These are phyloP conservation scores for Penicillium sp. DNA, from an alignment of 2,329 filamentous ascomycete genomes.

Conservation along the genomic window DNA sequence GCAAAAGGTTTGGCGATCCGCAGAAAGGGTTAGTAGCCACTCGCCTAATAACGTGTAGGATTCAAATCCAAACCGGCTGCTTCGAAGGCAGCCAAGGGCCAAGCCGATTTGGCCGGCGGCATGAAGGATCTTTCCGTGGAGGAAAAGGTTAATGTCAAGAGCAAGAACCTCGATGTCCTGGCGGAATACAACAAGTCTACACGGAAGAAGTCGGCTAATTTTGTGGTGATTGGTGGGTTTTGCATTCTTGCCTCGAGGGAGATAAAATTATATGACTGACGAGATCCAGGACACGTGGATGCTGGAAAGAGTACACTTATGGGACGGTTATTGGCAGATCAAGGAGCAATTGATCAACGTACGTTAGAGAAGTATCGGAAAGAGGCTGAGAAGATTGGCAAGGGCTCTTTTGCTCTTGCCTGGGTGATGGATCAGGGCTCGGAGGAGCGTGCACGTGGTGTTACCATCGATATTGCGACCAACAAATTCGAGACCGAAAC, in stretches of 20 bases:
- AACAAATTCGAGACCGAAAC: constrained; percentile 91
- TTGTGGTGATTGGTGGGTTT: constrained; percentile 83
- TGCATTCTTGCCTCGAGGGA: constrained; percentile 1
- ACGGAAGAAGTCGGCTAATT: constrained; percentile 81
- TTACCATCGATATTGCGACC: constrained; percentile 96
- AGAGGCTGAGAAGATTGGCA: constrained; percentile 90
- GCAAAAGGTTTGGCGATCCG: constrained; percentile 74
- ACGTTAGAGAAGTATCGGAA: constrained; percentile 86
- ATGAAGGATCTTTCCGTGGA: constrained; percentile 57
- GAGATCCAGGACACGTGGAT: constrained; percentile 80
- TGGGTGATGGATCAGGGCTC: constrained; percentile 95
- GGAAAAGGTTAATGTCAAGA: constrained; percentile 61
- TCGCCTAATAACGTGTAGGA: constrained; percentile 52
- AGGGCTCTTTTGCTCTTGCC: constrained; percentile 92
- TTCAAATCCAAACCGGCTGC: constrained; percentile 52
- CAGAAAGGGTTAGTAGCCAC: constrained; percentile 41
- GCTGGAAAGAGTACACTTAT: constrained; percentile 98
- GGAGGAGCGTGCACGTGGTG: constrained; percentile 86
- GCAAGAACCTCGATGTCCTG: constrained; percentile 84
- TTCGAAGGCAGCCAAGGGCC: constrained; percentile 48
- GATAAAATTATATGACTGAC: constrained; percentile 24
- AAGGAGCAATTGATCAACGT: constrained; percentile 84
- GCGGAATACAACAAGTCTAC: constrained; percentile 77
- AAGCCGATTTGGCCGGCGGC: constrained; percentile 54
- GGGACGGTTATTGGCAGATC: constrained; percentile 88